Evolutionary conservation across 495 filamentous ascomycete species (phyloP).

Genomic region (Penicillium salamii): DNA sequence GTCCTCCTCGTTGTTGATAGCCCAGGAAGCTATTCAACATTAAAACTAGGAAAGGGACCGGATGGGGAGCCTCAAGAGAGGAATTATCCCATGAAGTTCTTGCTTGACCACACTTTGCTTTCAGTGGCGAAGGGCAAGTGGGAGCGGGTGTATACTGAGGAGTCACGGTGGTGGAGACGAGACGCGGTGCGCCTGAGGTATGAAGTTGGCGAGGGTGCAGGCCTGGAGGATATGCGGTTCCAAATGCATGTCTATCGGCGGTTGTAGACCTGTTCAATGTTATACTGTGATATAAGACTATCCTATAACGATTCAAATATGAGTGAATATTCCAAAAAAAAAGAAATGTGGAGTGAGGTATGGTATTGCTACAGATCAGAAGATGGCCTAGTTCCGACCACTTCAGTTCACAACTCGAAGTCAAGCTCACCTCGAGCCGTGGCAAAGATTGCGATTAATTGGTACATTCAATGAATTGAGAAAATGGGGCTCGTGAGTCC

Average conservation of each 20-base stretch:
- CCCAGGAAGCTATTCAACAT: slow-evolving; percentile 84
- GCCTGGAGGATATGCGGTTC: slow-evolving; percentile 90
- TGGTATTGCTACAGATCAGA: slow-evolving; percentile 46
- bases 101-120: slow-evolving; percentile 80
- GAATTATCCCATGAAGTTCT: slow-evolving; percentile 89
- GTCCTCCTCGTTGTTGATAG: slow-evolving; percentile 87
- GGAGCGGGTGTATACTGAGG: slow-evolving; percentile 68
- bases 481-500: slow-evolving; percentile 22
- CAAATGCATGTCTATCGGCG: slow-evolving; percentile 77
- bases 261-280: slow-evolving; percentile 14
- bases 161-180: slow-evolving; percentile 79
- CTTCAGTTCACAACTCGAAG: slow-evolving; percentile 26
- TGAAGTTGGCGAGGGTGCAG: slow-evolving; percentile 60
- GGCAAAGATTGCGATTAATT: slow-evolving; percentile 26
- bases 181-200: slow-evolving; percentile 65
- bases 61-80: slow-evolving; percentile 47
- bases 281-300: slow-evolving; percentile 8
- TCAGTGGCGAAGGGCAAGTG: slow-evolving; percentile 53
- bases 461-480: slow-evolving; percentile 25
- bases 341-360: slow-evolving; percentile 27
- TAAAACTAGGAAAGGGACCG: slow-evolving; percentile 54
- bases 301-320: slow-evolving; percentile 5
- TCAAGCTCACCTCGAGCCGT: slow-evolving; percentile 18
- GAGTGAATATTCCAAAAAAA: slow-evolving; percentile 11
- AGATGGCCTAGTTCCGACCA: slow-evolving; percentile 23